These are phyloP conservation scores for Trichoderma koningii DNA, from an alignment of 2,329 filamentous ascomycete genomes.

Conservation along the genomic window DNA sequence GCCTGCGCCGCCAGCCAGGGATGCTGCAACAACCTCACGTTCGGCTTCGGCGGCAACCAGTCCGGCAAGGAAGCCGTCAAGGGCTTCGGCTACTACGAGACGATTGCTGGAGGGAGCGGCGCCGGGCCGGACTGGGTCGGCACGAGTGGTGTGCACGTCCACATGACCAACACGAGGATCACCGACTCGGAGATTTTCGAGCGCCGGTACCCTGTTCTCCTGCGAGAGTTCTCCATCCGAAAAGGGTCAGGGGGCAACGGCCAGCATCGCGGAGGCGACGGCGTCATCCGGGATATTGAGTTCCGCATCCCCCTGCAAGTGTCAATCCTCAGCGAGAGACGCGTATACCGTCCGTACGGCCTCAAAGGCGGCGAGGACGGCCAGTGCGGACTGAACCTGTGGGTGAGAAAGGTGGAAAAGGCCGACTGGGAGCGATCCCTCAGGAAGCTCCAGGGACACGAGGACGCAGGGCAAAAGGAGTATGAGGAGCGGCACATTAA, in stretches of 20 bases:
- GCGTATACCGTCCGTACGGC: conserved; percentile 69
- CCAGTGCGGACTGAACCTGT: conserved; percentile 78
- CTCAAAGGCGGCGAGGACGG: conserved; percentile 81
- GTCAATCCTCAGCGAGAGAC: conserved; percentile 73
- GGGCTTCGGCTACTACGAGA: conserved; percentile 61
- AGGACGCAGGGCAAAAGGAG: conserved; percentile 42
- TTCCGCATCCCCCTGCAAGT: conserved; percentile 76
- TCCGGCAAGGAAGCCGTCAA: conserved; percentile 42
- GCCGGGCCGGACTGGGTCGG: conserved; percentile 60
- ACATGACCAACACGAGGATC: conserved; percentile 80
- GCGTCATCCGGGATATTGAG: conserved; percentile 76
- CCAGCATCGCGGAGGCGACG: conserved; percentile 69
- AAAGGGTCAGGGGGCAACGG: conserved; percentile 65
- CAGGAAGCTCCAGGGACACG: conserved; percentile 42
- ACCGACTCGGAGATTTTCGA: conserved; percentile 54
- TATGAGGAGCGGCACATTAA: conserved; percentile 67
- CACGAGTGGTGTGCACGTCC: conserved; percentile 48
- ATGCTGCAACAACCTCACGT: conserved; percentile 82
- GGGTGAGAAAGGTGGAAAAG: conserved; percentile 73
- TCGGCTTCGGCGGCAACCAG: conserved; percentile 64
- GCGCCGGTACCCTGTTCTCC: conserved; percentile 66
- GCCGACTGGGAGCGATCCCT: conserved; percentile 51
- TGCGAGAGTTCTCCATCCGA: conserved; percentile 70
- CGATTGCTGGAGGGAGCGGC: conserved; percentile 64
- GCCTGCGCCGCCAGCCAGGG: conserved; percentile 79